A percentile compares a stretch with the other conserved stretches of the same genome.
Conservation (phyloP, 768 basidiomycete genomes). For the Lactarius tabidus region DNA sequence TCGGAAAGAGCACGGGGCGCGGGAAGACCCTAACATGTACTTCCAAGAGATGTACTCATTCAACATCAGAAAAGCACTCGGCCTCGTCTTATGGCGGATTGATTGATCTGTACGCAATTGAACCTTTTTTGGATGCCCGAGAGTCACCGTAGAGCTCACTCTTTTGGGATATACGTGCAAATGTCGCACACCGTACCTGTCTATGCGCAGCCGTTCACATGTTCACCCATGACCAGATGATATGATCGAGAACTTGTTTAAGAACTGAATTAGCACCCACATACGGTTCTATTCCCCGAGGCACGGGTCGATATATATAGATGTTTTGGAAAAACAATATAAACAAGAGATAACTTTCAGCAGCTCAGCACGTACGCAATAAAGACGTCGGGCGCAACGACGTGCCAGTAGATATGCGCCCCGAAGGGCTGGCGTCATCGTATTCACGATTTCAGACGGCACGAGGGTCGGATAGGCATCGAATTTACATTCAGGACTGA, state of each 20-base stretch:
- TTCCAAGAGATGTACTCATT: background rate
- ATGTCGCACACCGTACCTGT: background rate
- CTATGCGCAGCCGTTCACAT: background rate
- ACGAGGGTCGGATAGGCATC: background rate
- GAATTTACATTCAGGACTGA: background rate
- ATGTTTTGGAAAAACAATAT: background rate
- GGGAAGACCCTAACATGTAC: background rate
- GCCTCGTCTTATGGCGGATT: background rate
- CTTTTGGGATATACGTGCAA: background rate
- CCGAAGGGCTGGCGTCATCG: background rate
- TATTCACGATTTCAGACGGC: background rate
- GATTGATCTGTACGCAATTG: background rate
- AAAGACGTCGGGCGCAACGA: background rate
- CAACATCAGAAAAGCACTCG: background rate
- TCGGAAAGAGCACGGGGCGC: background rate
- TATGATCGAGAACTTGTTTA: background rate
- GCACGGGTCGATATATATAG: background rate
- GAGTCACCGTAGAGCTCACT: background rate
- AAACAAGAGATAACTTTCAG: background rate
- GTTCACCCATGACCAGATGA: background rate
- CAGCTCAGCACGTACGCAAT: background rate
- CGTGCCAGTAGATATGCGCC: background rate
- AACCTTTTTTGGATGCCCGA: background rate
- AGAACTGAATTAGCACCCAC: background rate
- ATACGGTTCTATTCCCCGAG: background rate